Evolutionary conservation across 225 moss, liverwort and hornwort genomes (phyloP).

Genomic region (Antitrichia curtipendula): DNA sequence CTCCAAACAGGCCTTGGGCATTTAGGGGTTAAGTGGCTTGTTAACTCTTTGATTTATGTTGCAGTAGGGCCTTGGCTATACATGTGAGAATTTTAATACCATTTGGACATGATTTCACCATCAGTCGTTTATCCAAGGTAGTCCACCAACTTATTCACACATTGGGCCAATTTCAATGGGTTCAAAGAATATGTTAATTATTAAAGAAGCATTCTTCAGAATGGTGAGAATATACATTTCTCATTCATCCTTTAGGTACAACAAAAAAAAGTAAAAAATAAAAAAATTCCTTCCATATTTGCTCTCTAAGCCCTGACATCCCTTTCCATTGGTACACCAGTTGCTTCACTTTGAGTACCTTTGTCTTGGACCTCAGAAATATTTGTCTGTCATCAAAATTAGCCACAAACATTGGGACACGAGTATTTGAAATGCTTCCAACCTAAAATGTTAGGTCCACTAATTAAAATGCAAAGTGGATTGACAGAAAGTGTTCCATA

Average conservation of each 20-base stretch:
- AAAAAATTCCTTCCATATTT: background rate
- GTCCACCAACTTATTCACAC: background rate
- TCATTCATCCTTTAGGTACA: background rate
- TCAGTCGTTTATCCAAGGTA: fast-evolving
- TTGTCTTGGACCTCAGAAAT: too few relatives aligned
- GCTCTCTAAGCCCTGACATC: too few relatives aligned
- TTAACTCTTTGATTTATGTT: background rate
- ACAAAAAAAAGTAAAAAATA: background rate
- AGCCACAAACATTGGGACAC: too few relatives aligned
- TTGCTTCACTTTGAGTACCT: too few relatives aligned
- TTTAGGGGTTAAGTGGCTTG: background rate
- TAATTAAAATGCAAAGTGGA: background rate
- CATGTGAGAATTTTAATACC: background rate
- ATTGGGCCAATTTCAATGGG: background rate
- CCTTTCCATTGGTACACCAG: too few relatives aligned
- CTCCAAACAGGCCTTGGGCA: too few relatives aligned
- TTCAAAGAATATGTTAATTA: background rate
- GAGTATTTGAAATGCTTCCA: background rate
- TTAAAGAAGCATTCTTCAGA: background rate
- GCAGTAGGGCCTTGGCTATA: too few relatives aligned
- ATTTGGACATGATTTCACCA: too few relatives aligned
- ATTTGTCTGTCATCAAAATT: too few relatives aligned
- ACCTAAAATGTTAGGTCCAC: background rate
- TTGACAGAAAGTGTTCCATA: background rate
- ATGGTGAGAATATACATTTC: fast-evolving